Conservation (phyloP, 192 early-diverging fungal species). For the Coemansia sp. region DNA sequence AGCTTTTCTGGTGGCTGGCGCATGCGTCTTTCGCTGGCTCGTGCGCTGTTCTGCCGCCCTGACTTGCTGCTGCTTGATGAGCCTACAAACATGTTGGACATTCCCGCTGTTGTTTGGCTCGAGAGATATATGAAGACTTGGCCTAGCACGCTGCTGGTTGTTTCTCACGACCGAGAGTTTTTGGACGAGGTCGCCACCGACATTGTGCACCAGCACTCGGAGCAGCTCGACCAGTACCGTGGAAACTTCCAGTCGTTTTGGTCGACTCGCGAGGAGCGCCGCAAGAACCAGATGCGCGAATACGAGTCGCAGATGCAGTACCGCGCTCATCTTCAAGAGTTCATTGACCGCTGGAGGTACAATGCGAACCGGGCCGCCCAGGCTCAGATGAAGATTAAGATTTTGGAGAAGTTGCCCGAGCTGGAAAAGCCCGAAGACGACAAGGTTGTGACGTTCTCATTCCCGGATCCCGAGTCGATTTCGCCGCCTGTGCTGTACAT, state of each 20-base stretch:
- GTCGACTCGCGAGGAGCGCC: slow-evolving; percentile 83
- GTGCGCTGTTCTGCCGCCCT: slow-evolving; percentile 95
- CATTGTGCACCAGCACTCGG: slow-evolving; percentile 93
- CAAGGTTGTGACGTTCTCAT: slow-evolving; percentile 78
- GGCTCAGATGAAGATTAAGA: slow-evolving; percentile 97
- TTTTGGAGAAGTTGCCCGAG: slow-evolving; percentile 92
- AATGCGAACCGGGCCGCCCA: slow-evolving; percentile 96
- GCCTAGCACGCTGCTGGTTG: slow-evolving; percentile 88
- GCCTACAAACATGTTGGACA: slow-evolving; percentile 88
- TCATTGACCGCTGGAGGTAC: slow-evolving; percentile 98
- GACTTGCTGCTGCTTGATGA: slow-evolving; percentile 87
- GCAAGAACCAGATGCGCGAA: slow-evolving; percentile 85
- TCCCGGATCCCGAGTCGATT: slow-evolving; percentile 88
- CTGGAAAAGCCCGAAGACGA: slow-evolving; percentile 82
- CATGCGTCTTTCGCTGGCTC: slow-evolving; percentile 95
- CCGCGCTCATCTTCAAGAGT: slow-evolving; percentile 92
- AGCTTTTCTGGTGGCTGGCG: slow-evolving; percentile 99
- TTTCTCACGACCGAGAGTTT: slow-evolving; percentile 98
- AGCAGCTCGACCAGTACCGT: slow-evolving; percentile 87
- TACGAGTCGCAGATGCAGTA: slow-evolving; percentile 95
- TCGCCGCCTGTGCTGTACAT: slow-evolving; percentile 97
- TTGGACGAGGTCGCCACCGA: slow-evolving; percentile 96
- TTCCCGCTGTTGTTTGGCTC: slow-evolving; percentile 97
- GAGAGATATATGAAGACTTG: slow-evolving; percentile 90
- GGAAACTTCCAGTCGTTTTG: slow-evolving; percentile 93